A percentile compares a stretch with the other conserved stretches of the same genome.
These are phyloP conservation scores for Ascochyta viciae-villosae DNA, from an alignment of 2,329 filamentous ascomycete genomes.

Conservation along the genomic window DNA sequence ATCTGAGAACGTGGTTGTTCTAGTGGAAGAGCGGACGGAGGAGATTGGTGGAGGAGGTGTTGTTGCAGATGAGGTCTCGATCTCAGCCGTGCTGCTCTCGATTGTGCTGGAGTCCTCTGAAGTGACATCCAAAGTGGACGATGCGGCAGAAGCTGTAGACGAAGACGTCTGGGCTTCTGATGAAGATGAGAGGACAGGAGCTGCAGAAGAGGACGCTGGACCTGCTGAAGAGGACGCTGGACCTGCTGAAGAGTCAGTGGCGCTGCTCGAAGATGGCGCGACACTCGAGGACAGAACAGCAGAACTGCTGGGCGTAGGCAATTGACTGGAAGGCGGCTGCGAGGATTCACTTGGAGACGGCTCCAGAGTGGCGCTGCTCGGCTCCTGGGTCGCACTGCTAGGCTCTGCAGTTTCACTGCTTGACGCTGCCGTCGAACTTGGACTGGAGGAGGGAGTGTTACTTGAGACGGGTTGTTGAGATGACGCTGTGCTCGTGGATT, in stretches of 20 bases:
- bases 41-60: neutral
- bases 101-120: neutral
- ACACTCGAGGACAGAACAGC: conserved; percentile 3
- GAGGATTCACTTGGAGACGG: conserved; percentile 11
- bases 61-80: conserved; percentile 1
- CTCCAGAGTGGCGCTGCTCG: conserved; percentile 16
- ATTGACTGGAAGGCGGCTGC: conserved; percentile 5
- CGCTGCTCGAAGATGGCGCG: conserved; percentile 15
- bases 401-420: conserved; percentile 17
- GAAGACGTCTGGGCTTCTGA: neutral
- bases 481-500: conserved; percentile 10
- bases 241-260: conserved; percentile 23
- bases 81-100: neutral
- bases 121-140: neutral
- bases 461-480: conserved; percentile 1
- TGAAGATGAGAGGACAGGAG: neutral
- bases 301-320: neutral
- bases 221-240: conserved; percentile 16
- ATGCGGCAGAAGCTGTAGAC: neutral
- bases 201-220: conserved; percentile 10
- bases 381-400: conserved; percentile 16
- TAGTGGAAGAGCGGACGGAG: conserved; percentile 8
- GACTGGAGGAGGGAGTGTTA: conserved; percentile 12
- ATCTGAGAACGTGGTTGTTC: conserved; percentile 9
- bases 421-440: conserved; percentile 11